Base-by-base conservation (phyloP, 176 grass and related monocot genomes). In the Areca catechu region DNA sequence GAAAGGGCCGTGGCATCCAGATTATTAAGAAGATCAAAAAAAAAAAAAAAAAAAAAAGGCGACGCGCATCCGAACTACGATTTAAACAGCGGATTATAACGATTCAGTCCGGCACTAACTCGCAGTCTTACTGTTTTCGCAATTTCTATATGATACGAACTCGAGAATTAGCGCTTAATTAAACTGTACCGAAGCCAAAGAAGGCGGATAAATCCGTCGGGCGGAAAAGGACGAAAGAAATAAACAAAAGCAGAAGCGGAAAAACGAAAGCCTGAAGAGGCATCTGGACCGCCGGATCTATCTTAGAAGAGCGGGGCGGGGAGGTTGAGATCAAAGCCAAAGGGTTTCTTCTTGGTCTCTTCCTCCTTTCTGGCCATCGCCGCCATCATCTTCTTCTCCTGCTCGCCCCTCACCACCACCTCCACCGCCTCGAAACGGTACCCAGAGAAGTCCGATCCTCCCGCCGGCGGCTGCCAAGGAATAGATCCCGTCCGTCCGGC, bases 371-470 rank as follows among this genome's bases (percentile, higher is more conserved):
- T 17, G 19, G 5, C 6, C 56, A 24, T 22, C 15, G 66, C 66
- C 53, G 30, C 28, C 21, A 23, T 53, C 52, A 20, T 19, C 30
- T 48, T 48, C 9, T 48, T 48, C 10, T 22, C 60, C 30, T 48
- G 18, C 30, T 47, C 19, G 19, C 7, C n/a, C 30, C 34, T 9
- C 10, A 28, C 34, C 7, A 19, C 37, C 19, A 48, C 37, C 34
- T 48, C 60, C 0, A 62, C 14, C 34, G 43, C 34, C 60, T 58
- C 66, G 29, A 57, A 57, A 5, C 53, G 20, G 53, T 29, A 57
- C n/a, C 66, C 66, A 20, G 48, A 66, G 22, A 49, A 30, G 3
- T 51, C 63, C 24, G 63, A 66, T 66, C 63, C 63, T 50, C 23
- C 22, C 5, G 16, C 23, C 16, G 12, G 6, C 23, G 66, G 53